Conservation (phyloP, 202 grass and related monocot species). For the Dendrocalamus latiflorus region DNA sequence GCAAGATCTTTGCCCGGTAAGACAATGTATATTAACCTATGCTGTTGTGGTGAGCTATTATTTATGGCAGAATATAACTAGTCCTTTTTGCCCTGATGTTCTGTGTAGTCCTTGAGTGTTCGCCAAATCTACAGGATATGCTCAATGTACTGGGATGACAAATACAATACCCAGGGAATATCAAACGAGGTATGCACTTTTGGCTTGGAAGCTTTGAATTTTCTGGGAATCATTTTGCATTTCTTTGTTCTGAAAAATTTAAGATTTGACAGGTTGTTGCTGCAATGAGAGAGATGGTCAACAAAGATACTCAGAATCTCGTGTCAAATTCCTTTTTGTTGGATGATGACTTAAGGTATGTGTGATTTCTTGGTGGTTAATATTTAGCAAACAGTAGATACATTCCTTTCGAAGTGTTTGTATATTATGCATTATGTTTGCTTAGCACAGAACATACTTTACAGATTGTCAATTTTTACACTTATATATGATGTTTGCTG, state of each 20-base stretch:
- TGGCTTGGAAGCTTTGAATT: neutral
- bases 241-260: slow-evolving; percentile 21
- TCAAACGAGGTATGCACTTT: slow-evolving; percentile 58
- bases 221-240: neutral
- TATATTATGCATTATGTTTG: neutral
- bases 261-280: slow-evolving; percentile 56
- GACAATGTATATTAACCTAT: slow-evolving; percentile 9
- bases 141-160: slow-evolving; percentile 98
- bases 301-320: slow-evolving; percentile 74
- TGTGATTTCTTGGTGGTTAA: neutral
- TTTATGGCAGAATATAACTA: slow-evolving; percentile 20
- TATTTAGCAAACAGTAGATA: neutral
- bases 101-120: slow-evolving; percentile 70
- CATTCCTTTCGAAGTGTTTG: neutral
- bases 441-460: neutral
- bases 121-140: slow-evolving; percentile 98
- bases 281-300: slow-evolving; percentile 86
- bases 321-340: slow-evolving; percentile 89
- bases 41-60: neutral
- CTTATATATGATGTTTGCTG: slow-evolving; percentile 21
- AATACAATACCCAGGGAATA: slow-evolving; percentile 76
- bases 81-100: neutral
- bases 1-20: slow-evolving; percentile 95
- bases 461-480: slow-evolving; percentile 9
- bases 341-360: slow-evolving; percentile 92